Evolutionary conservation across 164 flowering plant genomes (phyloP).

Genomic region (Tetrastigma voinierianum): DNA sequence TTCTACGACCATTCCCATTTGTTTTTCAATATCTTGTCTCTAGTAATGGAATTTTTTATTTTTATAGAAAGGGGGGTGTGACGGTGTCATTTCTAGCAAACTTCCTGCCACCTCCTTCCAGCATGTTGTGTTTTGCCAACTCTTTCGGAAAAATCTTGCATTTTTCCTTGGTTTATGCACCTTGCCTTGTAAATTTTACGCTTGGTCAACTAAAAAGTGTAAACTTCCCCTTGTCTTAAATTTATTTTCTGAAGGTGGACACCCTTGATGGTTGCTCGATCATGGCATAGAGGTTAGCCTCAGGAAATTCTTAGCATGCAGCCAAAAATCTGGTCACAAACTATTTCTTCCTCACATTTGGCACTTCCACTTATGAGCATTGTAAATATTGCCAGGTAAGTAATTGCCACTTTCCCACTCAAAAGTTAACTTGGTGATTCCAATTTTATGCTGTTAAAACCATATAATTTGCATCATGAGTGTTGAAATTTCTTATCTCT

Average conservation of each 20-base stretch:
- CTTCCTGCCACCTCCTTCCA: background rate
- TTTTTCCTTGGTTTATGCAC: background rate
- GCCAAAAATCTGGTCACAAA: constrained; percentile 29
- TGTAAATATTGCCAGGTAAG: constrained; percentile 76
- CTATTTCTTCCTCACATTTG: constrained; percentile 65
- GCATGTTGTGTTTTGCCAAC: background rate
- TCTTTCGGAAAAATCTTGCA: background rate
- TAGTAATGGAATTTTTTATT: background rate
- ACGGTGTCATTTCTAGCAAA: background rate
- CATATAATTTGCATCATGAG: too few relatives aligned
- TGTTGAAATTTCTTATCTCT: too few relatives aligned
- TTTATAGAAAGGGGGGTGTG: background rate
- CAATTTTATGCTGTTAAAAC: background rate
- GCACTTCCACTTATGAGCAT: constrained; percentile 91
- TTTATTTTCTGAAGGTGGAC: constrained; percentile 59
- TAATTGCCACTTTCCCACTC: background rate
- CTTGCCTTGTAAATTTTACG: background rate
- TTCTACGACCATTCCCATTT: background rate
- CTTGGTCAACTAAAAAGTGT: background rate
- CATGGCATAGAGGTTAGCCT: constrained; percentile 80
- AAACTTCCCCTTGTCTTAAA: constrained; percentile 10
- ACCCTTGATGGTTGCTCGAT: constrained; percentile 89
- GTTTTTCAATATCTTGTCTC: background rate
- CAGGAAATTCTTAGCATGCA: constrained; percentile 56
- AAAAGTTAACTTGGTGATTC: background rate